These are phyloP conservation scores for Cercophora scortea DNA, from an alignment of 495 filamentous ascomycete species.

Conservation along the genomic window DNA sequence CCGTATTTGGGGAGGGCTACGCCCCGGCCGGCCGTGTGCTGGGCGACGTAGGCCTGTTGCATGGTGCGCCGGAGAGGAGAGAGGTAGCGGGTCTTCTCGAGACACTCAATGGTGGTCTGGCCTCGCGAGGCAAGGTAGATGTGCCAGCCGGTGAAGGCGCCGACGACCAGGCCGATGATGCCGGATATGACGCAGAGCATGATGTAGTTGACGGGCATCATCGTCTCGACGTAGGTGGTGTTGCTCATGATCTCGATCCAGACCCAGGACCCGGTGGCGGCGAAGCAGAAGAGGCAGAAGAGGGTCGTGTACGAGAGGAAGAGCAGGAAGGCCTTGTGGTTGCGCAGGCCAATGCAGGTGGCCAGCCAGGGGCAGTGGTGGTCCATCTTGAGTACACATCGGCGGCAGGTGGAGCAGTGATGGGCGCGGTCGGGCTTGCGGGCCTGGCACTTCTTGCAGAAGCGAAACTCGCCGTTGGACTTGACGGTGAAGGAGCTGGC, in stretches of 20 bases:
- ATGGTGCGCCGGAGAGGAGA: conserved; percentile 65
- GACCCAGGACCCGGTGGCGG: conserved; percentile 64
- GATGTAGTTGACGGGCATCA: conserved; percentile 87
- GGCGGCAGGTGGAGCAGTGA: conserved; percentile 87
- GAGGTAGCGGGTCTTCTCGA: conserved; percentile 91
- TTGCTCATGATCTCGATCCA: conserved; percentile 70
- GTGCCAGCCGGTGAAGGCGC: conserved; percentile 91
- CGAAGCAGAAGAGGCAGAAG: conserved; percentile 79
- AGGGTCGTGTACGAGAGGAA: conserved; percentile 88
- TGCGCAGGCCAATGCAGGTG: conserved; percentile 85
- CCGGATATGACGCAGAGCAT: conserved; percentile 78
- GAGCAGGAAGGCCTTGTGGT: conserved; percentile 91
- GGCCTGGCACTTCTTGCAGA: conserved; percentile 94
- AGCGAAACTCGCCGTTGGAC: conserved; percentile 74
- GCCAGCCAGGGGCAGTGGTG: conserved; percentile 98
- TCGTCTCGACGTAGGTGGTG: conserved; percentile 49
- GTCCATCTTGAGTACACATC: conserved; percentile 98
- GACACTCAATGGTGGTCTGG: conserved; percentile 87
- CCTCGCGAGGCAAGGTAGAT: conserved; percentile 68
- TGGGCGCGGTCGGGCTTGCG: conserved; percentile 93
- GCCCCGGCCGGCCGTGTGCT: conserved; percentile 37
- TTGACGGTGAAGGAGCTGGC: conserved; percentile 83
- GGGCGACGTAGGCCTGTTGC: conserved; percentile 50
- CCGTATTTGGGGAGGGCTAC: conserved; percentile 55
- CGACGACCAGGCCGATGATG: conserved; percentile 82